Evolutionary conservation across 2,329 filamentous ascomycete species (phyloP), one percentile per base, ranked within the genome.

Genomic region (Penicillium sp.): DNA sequence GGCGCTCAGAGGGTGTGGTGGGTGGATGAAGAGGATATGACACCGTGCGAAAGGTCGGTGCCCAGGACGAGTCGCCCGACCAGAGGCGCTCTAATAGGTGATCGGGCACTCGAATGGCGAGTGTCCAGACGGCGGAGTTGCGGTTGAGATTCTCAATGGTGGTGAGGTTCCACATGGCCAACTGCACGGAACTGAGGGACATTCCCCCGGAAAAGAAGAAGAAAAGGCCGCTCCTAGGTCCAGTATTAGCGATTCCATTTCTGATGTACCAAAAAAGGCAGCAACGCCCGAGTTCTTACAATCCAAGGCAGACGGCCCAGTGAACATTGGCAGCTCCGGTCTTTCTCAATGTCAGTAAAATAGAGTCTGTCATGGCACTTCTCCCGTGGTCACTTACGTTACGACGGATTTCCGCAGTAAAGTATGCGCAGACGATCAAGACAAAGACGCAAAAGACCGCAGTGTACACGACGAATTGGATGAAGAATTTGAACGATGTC

Each of bases 401-500:
- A 8, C 67, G 62, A 18, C 70, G 66, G 44, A 81, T 73, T 45
- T 82, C 76, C 3, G 74, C 76, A 3, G 90, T 67, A 51, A 83
- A 84, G 46, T 85, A 79, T 2, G 81, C 83, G 51, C 82, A 73
- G 0, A 84, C 75, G 24, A 82, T 78, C 43, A 94, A 69, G 8
- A 79, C 69, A 49, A 87, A 79, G 3, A 74, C 67, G 55, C 84
- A 89, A 58, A 84, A 88, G 4, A 88, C 59, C 4, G 81, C 72
- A 1, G 82, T 82, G 65, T 93, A 95, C 38, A 81, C 77, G 12
- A 83, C 82, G 62, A 96, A 95, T 57, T 96, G 93, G 9, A 90
- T 74, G 63, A 98, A 97, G 69, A 88, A 96, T 61, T 96, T 96
- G 73, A 91, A 90, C 2, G 85, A 75, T 1, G 82, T 90, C 66